phyloP scores from a whole-genome alignment of 176 grass and related monocot genomes.

The Oryza longistaminata region DNA sequence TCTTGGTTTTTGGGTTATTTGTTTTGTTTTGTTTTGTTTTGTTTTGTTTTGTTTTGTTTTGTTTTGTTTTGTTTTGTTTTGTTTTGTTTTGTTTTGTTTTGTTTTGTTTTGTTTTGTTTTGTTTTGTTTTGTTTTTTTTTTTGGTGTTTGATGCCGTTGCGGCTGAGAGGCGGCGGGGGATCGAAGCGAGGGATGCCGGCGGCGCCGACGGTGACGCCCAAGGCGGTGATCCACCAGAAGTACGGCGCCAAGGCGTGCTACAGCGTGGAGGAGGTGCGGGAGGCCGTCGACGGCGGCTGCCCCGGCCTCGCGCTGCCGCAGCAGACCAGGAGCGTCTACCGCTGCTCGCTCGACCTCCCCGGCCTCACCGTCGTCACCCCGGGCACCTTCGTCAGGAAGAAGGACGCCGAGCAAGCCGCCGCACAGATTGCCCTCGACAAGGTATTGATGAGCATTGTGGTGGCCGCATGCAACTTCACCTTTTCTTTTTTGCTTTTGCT shows the following conservation, averaged over 20 bases:
- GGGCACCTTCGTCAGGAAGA: conserved; percentile 71
- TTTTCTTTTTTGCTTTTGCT: background rate
- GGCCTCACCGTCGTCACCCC: conserved; percentile 69
- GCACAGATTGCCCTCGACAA: conserved; percentile 90
- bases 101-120: too few relatives aligned
- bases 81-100: too few relatives aligned
- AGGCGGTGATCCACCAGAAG: conserved; percentile 85
- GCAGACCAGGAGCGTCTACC: conserved; percentile 60
- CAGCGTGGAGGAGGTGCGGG: conserved; percentile 63
- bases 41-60: too few relatives aligned
- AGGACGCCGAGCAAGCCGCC: conserved; percentile 90
- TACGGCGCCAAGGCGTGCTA: conserved; percentile 65
- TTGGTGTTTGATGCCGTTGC: background rate
- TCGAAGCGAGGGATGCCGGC: conserved; percentile 19
- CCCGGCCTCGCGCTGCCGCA: conserved; percentile 72
- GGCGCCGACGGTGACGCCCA: conserved; percentile 56
- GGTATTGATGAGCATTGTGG: conserved; percentile 37
- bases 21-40: too few relatives aligned
- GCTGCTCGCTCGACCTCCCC: conserved; percentile 68
- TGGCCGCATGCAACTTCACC: background rate
- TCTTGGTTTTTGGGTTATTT: too few relatives aligned
- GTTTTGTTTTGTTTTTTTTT: background rate
- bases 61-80: too few relatives aligned
- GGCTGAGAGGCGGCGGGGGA: background rate
- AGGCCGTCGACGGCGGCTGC: conserved; percentile 58